phyloP scores from a whole-genome alignment of 2,329 filamentous ascomycete species.

The Paramyrothecium roridum region DNA sequence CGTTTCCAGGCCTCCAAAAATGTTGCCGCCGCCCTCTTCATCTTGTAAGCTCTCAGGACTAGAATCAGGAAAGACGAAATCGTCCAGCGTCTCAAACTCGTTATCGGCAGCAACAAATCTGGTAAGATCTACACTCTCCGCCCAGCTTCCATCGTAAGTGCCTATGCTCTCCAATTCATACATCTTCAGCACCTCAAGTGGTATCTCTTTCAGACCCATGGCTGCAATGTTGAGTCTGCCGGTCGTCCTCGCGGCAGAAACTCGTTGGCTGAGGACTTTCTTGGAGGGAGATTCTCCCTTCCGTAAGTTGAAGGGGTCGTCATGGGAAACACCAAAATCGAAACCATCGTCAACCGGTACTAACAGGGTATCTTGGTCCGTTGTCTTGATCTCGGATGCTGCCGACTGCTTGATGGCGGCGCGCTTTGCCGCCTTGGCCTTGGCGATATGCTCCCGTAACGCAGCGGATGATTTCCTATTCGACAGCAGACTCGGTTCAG shows the following conservation, averaged over 20 bases:
- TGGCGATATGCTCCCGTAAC: conserved; percentile 86
- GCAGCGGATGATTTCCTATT: conserved; percentile 70
- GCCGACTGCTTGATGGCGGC: conserved; percentile 40
- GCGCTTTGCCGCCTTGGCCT: conserved; percentile 79
- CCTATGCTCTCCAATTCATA: conserved; percentile 74
- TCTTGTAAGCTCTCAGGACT: conserved; percentile 54
- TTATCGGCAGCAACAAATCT: conserved; percentile 88
- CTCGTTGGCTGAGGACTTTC: conserved; percentile 69
- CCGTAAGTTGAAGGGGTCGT: conserved; percentile 69
- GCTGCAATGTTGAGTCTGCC: conserved; percentile 88
- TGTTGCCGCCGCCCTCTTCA: conserved; percentile 65
- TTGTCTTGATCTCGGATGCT: background rate
- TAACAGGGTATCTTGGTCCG: conserved; percentile 24
- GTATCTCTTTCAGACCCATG: conserved; percentile 75
- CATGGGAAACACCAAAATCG: conserved; percentile 48
- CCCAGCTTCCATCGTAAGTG: conserved; percentile 69
- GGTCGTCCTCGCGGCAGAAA: conserved; percentile 69
- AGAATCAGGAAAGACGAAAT: conserved; percentile 75
- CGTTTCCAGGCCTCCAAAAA: conserved; percentile 78
- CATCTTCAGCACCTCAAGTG: conserved; percentile 82
- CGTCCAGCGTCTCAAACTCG: conserved; percentile 71
- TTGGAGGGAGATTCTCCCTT: conserved; percentile 55
- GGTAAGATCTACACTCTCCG: conserved; percentile 84
- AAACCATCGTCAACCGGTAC: conserved; percentile 41
- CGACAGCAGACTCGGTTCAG: conserved; percentile 16